phyloP scores from a whole-genome alignment of 768 basidiomycete species.

The Boletus bicolor region DNA sequence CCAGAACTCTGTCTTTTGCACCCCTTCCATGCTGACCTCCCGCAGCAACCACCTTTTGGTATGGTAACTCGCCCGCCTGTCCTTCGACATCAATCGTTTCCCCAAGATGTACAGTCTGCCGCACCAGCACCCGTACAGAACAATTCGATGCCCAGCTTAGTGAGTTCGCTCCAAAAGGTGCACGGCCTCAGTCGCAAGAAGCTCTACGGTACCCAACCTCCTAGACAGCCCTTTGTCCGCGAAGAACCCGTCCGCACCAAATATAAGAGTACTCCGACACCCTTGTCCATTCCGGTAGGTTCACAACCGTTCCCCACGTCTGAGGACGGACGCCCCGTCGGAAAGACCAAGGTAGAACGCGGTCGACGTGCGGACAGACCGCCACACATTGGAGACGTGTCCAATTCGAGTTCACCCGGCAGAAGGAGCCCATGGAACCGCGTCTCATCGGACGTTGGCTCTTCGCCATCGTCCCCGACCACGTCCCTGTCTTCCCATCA shows the following conservation, averaged over 20 bases:
- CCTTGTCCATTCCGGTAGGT: conserved; percentile 30
- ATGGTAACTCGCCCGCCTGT: conserved; percentile 17
- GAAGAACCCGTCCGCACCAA: conserved; percentile 44
- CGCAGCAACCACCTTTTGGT: neutral
- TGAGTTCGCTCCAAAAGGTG: conserved; percentile 60
- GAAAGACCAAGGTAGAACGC: conserved; percentile 25
- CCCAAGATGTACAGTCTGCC: conserved; percentile 27
- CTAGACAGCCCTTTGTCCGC: conserved; percentile 50
- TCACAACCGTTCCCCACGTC: conserved; percentile 10
- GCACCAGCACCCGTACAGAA: conserved; percentile 16
- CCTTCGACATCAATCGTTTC: conserved; percentile 29
- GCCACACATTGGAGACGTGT: conserved; percentile 9
- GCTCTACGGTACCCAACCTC: conserved; percentile 51
- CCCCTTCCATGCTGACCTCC: conserved; percentile 11
- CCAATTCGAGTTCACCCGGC: conserved; percentile 34
- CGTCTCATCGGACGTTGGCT: conserved; percentile 18
- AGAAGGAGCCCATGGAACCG: conserved; percentile 26
- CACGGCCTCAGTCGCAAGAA: conserved; percentile 73
- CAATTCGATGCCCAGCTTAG: conserved; percentile 46
- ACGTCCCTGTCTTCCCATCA: conserved; percentile 19
- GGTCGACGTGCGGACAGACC: conserved; percentile 22
- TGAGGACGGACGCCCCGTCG: conserved; percentile 20
- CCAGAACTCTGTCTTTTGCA: neutral
- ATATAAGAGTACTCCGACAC: conserved; percentile 32
- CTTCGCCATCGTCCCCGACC: conserved; percentile 26